Percentiles rank a stretch among this genome's conserved stretches.
Conservation (phyloP, 2,329 filamentous ascomycete genomes). For the Hypocrella siamensis region DNA sequence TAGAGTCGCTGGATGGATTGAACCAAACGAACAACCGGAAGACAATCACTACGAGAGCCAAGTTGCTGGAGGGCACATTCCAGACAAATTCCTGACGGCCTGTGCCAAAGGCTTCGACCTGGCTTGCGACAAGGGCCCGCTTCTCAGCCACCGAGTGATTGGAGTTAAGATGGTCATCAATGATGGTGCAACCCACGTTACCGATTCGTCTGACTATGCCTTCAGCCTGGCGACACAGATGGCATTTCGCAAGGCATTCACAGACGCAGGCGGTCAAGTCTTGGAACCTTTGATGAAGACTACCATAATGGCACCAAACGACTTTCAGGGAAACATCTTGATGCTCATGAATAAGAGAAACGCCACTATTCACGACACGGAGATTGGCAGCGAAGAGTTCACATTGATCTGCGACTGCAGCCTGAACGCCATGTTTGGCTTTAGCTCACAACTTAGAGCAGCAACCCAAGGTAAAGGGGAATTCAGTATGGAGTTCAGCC, state of each 20-base stretch:
- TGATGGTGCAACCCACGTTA: slow-evolving; percentile 93
- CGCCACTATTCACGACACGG: slow-evolving; percentile 87
- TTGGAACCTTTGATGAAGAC: slow-evolving; percentile 98
- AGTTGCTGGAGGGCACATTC: slow-evolving; percentile 78
- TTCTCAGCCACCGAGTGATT: slow-evolving; percentile 85
- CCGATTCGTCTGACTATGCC: slow-evolving; percentile 90
- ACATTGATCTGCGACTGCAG: slow-evolving; percentile 84
- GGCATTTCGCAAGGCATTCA: slow-evolving; percentile 91
- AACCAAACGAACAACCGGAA: slow-evolving; percentile 59
- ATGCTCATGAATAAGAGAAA: slow-evolving; percentile 94
- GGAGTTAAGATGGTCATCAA: slow-evolving; percentile 84
- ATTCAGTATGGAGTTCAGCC: slow-evolving; percentile 97
- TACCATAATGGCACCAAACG: slow-evolving; percentile 83
- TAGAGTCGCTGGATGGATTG: slow-evolving; percentile 80
- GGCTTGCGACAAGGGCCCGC: slow-evolving; percentile 70
- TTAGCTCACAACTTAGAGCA: slow-evolving; percentile 78
- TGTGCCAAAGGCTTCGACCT: slow-evolving; percentile 89
- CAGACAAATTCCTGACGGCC: slow-evolving; percentile 88
- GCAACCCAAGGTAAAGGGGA: slow-evolving; percentile 97
- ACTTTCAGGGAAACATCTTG: slow-evolving; percentile 95
- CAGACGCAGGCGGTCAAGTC: slow-evolving; percentile 63
- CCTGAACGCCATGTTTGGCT: slow-evolving; percentile 95
- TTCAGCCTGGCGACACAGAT: slow-evolving; percentile 92
- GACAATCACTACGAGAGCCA: slow-evolving; percentile 76
- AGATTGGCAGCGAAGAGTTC: slow-evolving; percentile 88